Evolutionary conservation across 106 monocot genomes (phyloP), one percentile per base, ranked within the genome.

Genomic region (Alisma plantagoaquatica): DNA sequence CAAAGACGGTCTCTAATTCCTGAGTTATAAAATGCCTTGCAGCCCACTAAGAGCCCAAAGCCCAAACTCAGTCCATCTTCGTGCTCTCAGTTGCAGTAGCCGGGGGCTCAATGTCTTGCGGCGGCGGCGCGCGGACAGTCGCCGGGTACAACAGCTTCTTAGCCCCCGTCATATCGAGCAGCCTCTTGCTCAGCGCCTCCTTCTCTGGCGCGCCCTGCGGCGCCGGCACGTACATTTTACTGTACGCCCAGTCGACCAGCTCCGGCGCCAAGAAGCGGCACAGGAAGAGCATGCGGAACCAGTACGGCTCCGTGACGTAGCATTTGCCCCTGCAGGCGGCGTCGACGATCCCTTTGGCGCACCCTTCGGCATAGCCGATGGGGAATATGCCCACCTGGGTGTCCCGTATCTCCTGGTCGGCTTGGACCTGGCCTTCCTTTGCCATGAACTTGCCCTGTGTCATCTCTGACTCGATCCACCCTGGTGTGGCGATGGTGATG

Each of bases 291-390:
- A 73, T 59, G 21, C 27, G 51, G 54, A 75, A 92, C 77, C 81
- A 78, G 14, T 69, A 58, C 9, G 86, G 91, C 80, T 78, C 86
- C 32, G 81, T 79, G 31, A 92, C 59, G 29, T 86, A 81, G 35
- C 63, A 29, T 20, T 92, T 65, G 6, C 81, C 81, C 7, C 63
- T 62, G 60, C 86, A 70, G n/a, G 78, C 78, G 3, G 70, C 52
- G n/a, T 78, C 70, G 20, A 92, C 63, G 2, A 72, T 63, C 8
- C 64, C 62, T 63, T 77, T 51, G 11, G 86, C 73, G 27, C 68
- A 79, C 2, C 46, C 65, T 46, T 70, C 70, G 0, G 73, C 29
- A 22, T 76, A 15, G 41, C 41, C 65, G 5, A 80, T 67, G 3
- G 80, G 85, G 9, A 76, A 49, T 32, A 62, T 28, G 4, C 86